These are phyloP conservation scores for Naegleria gruberi DNA, from an alignment of 208 protist species.

Conservation along the genomic window DNA sequence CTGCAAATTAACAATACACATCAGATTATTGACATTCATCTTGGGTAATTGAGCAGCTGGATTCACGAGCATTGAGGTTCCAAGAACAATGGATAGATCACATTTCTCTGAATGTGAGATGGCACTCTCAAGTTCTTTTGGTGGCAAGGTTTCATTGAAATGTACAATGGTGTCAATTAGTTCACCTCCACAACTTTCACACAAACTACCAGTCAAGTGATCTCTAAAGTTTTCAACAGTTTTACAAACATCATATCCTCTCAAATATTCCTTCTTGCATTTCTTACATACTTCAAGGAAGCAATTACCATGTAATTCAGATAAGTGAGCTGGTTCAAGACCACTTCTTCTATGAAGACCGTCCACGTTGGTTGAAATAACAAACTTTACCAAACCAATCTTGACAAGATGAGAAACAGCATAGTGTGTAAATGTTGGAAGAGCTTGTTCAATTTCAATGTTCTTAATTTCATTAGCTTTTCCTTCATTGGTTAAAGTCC, in stretches of 20 bases:
- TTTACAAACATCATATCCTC: constrained; percentile 17
- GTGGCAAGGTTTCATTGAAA: neutral
- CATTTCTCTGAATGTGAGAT: neutral
- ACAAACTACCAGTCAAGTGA: constrained; percentile 17
- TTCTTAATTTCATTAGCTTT: neutral
- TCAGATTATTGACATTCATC: neutral
- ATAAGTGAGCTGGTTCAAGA: neutral
- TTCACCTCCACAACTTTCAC: neutral
- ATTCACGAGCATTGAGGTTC: neutral
- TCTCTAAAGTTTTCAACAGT: neutral
- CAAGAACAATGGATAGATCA: neutral
- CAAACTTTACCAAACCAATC: neutral
- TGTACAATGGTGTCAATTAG: neutral
- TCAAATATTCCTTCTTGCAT: constrained; percentile 14
- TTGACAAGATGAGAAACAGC: neutral
- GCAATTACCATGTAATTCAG: constrained; percentile 27
- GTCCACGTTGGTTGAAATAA: constrained; percentile 23
- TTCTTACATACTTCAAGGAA: neutral
- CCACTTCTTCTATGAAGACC: constrained; percentile 23
- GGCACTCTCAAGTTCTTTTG: neutral
- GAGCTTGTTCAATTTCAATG: neutral
- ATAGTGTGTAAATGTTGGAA: constrained; percentile 5
- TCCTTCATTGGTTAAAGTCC: neutral
- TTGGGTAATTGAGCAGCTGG: neutral
- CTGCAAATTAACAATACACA: neutral